phyloP scores from a whole-genome alignment of 2,329 filamentous ascomycete species.

The Juglanconis sp. region DNA sequence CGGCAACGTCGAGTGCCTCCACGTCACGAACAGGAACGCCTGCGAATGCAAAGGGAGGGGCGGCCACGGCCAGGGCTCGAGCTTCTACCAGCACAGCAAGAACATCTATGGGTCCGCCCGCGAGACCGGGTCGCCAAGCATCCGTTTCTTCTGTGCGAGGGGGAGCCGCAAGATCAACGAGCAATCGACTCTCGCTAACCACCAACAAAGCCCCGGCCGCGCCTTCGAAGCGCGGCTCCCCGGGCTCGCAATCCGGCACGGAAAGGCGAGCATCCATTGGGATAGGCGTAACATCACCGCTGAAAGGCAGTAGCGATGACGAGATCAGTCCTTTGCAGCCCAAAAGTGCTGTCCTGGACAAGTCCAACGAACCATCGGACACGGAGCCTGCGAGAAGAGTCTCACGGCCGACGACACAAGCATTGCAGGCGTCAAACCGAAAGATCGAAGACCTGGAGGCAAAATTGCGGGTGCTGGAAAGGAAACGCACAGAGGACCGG shows the following conservation, averaged over 20 bases:
- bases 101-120: conserved; percentile 67
- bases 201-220: conserved; percentile 38
- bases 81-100: conserved; percentile 49
- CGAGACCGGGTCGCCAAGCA: conserved; percentile 41
- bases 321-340: conserved; percentile 45
- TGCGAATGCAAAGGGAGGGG: conserved; percentile 48
- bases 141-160: conserved; percentile 40
- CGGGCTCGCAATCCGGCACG: conserved; percentile 41
- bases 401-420: conserved; percentile 16
- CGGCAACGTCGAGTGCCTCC: conserved; percentile 51
- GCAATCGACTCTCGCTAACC: conserved; percentile 38
- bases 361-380: conserved; percentile 37
- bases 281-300: conserved; percentile 33
- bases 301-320: conserved; percentile 46
- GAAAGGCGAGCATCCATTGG: conserved; percentile 35
- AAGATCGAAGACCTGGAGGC: conserved; percentile 86
- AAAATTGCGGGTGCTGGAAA: conserved; percentile 82
- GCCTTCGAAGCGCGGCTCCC: conserved; percentile 13
- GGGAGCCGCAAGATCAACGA: conserved; percentile 35
- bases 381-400: conserved; percentile 29
- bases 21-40: conserved; percentile 65
- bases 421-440: conserved; percentile 44
- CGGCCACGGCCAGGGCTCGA: conserved; percentile 49
- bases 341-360: conserved; percentile 51
- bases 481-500: conserved; percentile 79